Conservation (phyloP, 257 asterid genomes). For the Galeopsis tetrahit region DNA sequence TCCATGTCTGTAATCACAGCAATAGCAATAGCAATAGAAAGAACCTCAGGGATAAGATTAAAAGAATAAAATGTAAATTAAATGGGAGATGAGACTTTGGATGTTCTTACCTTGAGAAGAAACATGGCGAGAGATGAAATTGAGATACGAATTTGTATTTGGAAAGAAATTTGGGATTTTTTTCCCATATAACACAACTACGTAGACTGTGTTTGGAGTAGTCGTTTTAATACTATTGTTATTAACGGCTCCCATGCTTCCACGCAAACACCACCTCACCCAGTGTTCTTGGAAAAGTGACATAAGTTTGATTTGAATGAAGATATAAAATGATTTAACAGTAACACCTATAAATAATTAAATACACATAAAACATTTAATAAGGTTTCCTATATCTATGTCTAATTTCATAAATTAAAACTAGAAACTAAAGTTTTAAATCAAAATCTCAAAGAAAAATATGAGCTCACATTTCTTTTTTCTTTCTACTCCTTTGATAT, state of each 20-base stretch:
- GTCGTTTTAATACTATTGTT: background rate
- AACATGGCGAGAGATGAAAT: constrained; percentile 57
- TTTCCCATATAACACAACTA: constrained; percentile 10
- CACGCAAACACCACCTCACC: constrained; percentile 27
- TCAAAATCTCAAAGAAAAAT: no score
- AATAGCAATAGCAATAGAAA: constrained; percentile 24
- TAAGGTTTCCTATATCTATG: background rate
- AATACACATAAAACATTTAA: background rate
- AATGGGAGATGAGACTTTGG: background rate
- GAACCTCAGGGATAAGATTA: background rate
- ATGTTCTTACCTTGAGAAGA: constrained; percentile 62
- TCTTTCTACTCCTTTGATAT: no score
- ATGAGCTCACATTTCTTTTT: no score
- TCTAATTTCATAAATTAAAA: no score
- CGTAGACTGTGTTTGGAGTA: background rate
- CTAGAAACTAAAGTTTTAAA: background rate
- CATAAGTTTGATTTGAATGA: no score
- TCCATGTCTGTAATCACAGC: constrained; percentile 63
- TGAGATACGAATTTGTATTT: constrained; percentile 44
- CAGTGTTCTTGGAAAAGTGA: background rate
- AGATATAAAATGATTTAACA: no score
- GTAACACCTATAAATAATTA: background rate
- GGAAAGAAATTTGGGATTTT: constrained; percentile 31
- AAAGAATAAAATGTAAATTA: background rate
- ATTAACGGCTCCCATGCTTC: constrained; percentile 33